Evolutionary conservation across 2,329 filamentous ascomycete genomes (phyloP), one percentile per base, ranked within the genome.

Genomic region (Pezicula rhizophila): DNA sequence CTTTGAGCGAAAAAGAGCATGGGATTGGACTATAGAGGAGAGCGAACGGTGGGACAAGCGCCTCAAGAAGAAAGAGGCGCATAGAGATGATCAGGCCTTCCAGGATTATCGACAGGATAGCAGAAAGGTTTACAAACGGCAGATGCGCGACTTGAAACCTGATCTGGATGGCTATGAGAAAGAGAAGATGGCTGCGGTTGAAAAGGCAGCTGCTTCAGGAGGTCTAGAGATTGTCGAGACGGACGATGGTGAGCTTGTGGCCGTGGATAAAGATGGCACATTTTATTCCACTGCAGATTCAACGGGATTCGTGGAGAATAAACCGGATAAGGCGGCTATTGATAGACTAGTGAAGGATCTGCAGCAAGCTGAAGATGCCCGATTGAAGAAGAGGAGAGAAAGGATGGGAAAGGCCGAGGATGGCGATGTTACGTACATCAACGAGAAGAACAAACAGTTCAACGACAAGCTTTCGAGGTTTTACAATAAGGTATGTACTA

Each of bases 391-490:
- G 74, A 78, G 90, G 60, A 84, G 80, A 66, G 89, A 95, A 57
- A 78, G 90, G 46, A 82, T 87, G 66, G 80, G 81, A 11, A 80
- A 84, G 65, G 89, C 91, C 50, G 90, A 95, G 55, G 87, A 91
- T 42, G 85, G 82, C 25, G 93, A 99, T 68, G 87, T 97, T 60
- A 97, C 92, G 7, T 97, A 96, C 70, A 99, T 99, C 79, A 99
- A 99, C 72, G 90, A 96, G 72, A 96, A 99, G 85, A 99, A 99
- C 77, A 97, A 97, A 77, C 90, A 96, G 77, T 99, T 99, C 75
- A 99, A 99, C 81, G 84, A 95, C 74, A 97, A 99, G 74, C 75
- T 99, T 68, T 77, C 86, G 47, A 78, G 93, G 57, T 99, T 97
- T 73, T 99, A 99, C 71, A 93, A 99, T 73, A 95, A 96, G 71